Conservation (phyloP, 2,329 filamentous ascomycete genomes). For the Pestalotiopsis sp. region DNA sequence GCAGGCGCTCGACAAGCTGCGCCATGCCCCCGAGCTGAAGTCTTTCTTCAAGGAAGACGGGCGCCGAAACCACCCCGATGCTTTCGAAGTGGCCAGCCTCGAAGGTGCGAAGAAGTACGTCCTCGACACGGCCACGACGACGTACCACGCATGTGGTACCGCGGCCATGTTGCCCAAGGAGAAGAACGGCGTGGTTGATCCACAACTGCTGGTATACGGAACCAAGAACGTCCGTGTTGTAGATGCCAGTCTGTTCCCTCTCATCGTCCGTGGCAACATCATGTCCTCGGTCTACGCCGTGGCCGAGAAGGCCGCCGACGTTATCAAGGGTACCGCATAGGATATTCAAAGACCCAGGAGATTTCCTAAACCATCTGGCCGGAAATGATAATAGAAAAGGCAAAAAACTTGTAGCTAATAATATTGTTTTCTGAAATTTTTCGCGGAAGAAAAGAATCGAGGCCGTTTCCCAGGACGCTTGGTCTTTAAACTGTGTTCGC, state of each 20-base stretch:
- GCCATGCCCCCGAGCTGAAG: constrained; percentile 23
- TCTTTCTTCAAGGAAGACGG: constrained; percentile 21
- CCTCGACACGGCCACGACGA: constrained; percentile 40
- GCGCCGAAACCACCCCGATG: constrained; percentile 26
- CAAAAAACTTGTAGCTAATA: neutral
- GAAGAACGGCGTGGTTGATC: constrained; percentile 46
- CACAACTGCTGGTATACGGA: constrained; percentile 44
- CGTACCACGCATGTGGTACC: constrained; percentile 45
- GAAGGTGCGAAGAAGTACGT: constrained; percentile 31
- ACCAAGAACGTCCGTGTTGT: constrained; percentile 45
- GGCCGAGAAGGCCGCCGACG: constrained; percentile 26
- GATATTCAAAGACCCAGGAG: neutral
- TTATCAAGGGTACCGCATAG: neutral
- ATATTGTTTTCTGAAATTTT: neutral
- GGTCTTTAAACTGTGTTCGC: neutral
- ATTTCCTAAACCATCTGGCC: neutral
- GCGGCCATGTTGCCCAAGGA: constrained; percentile 43
- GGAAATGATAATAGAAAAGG: neutral
- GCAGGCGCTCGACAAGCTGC: constrained; percentile 33
- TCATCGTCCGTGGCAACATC: constrained; percentile 42
- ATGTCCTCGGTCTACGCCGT: constrained; percentile 29
- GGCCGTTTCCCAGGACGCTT: neutral
- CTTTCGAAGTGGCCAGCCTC: constrained; percentile 72
- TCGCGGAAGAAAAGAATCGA: neutral
- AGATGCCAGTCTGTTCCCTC: constrained; percentile 46